Base-by-base conservation (phyloP, 2,329 filamentous ascomycete species). In the Aspergillus brunneoviolaceus region DNA sequence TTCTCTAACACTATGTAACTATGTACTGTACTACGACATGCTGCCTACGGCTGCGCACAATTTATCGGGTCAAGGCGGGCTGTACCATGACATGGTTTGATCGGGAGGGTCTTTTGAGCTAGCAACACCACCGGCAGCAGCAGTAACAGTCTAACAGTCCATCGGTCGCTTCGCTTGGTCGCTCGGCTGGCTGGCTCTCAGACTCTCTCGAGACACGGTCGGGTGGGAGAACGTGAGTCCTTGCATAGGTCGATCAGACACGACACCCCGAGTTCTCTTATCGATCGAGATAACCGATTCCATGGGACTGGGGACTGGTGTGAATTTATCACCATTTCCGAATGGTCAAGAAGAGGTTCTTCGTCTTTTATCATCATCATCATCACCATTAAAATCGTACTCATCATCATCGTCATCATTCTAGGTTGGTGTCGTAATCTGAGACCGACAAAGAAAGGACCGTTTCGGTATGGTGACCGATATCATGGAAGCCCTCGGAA, bases 401-500 rank as follows among this genome's bases (percentile, higher is more conserved):
- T 45, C 14, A 35, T 35, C 33, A 12, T 35, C 11, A 35, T 35
- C 33, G 14, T 35, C 33, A 35, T 35, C 33, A 35, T 16, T 12
- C 2, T 35, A 19, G 16, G 19, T 45, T 45, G 39, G 39, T n/a
- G 19, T 45, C 16, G 11, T 45, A 9, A 31, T 47, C 27, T 31
- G 12, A 48, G 45, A 54, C 45, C 9, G 25, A 23, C 19, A 27
- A 14, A 35, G 23, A 47, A 55, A 55, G 53, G 52, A 31, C 19
- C 14, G 19, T 21, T 21, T 55, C 48, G 31, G 53, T 48, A 55
- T 55, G 42, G 53, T 42, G 53, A 55, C 53, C 53, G 53, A 55
- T 45, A 55, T 55, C 53, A 48, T 48, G 53, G 53, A 45, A 55
- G 48, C 27, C n/a, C 27, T 31, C 42, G 45, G 45, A 33, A 52